A percentile compares a stretch with the other conserved stretches of the same genome.
phyloP scores from a whole-genome alignment of 176 grass and related monocot genomes.

The Puccinellia tenuiflora region DNA sequence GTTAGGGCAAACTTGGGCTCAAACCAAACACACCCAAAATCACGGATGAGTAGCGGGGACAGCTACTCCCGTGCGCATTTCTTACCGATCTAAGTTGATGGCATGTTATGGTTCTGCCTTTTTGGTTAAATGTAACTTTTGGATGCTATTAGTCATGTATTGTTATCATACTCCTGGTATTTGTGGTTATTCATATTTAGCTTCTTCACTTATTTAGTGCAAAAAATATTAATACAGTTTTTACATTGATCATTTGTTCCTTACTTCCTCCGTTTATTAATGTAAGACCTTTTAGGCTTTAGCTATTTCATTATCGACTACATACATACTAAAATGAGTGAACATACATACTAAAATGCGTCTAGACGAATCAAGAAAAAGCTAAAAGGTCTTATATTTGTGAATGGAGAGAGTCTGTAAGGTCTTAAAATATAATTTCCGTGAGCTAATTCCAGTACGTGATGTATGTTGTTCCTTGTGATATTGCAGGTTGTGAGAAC shows the following conservation, averaged over 20 bases:
- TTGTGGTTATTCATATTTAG: neutral
- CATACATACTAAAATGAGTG: too few relatives aligned
- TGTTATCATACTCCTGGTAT: neutral
- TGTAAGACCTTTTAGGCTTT: too few relatives aligned
- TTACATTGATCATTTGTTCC: neutral
- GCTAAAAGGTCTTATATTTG: too few relatives aligned
- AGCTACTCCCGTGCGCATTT: neutral
- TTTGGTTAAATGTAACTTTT: neutral
- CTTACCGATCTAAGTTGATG: constrained; percentile 14
- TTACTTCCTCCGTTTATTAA: too few relatives aligned
- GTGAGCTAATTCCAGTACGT: neutral
- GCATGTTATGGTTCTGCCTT: neutral
- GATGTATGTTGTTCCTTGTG: constrained; percentile 17
- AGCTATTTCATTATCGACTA: too few relatives aligned
- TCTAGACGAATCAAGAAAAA: too few relatives aligned
- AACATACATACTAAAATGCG: too few relatives aligned
- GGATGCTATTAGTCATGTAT: neutral
- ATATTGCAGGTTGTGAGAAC: constrained; percentile 75
- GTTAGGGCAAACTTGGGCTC: neutral
- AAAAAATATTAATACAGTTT: constrained; percentile 6
- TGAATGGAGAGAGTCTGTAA: too few relatives aligned
- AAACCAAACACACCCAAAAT: neutral
- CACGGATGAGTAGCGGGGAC: neutral
- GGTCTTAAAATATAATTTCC: neutral
- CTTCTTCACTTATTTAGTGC: neutral